Conservation (phyloP, 768 basidiomycete species). For the Tylopilus plumbeoviolaceoides region DNA sequence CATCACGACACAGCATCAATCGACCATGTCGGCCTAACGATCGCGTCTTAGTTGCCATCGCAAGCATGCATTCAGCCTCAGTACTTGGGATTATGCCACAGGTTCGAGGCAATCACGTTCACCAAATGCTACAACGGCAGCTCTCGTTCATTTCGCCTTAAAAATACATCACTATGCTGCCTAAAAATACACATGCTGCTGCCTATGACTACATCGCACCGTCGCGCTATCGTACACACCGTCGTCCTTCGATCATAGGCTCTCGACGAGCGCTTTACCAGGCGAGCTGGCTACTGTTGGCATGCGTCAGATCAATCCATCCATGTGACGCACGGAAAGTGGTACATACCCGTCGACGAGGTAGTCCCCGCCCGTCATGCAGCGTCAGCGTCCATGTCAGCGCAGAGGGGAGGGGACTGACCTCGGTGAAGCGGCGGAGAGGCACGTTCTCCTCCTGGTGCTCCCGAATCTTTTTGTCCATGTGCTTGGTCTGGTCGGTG, state of each 20-base stretch:
- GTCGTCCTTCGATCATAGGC: not conserved
- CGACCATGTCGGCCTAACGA: too few species aligned
- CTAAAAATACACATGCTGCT: not conserved
- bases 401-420: too few species aligned
- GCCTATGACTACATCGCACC: not conserved
- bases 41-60: too few species aligned
- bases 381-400: too few species aligned
- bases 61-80: too few species aligned
- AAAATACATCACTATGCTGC: too few species aligned
- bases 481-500: slow-evolving; percentile 54
- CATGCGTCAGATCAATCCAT: too few species aligned
- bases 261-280: slow-evolving; percentile 17
- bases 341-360: slow-evolving; percentile 50
- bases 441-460: slow-evolving; percentile 50
- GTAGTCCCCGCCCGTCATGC: slow-evolving; percentile 58
- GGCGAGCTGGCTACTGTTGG: slow-evolving; percentile 15
- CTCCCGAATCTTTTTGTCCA: slow-evolving; percentile 46
- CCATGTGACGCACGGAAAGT: too few species aligned
- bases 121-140: too few species aligned
- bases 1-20: too few species aligned
- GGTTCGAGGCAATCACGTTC: too few species aligned
- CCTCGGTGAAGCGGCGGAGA: slow-evolving; percentile 27
- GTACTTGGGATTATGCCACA: too few species aligned
- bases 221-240: not conserved
- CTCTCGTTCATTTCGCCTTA: not conserved